Base-by-base conservation (phyloP, 1,284 basidiomycete genomes). In the Schizophyllum amplum region DNA sequence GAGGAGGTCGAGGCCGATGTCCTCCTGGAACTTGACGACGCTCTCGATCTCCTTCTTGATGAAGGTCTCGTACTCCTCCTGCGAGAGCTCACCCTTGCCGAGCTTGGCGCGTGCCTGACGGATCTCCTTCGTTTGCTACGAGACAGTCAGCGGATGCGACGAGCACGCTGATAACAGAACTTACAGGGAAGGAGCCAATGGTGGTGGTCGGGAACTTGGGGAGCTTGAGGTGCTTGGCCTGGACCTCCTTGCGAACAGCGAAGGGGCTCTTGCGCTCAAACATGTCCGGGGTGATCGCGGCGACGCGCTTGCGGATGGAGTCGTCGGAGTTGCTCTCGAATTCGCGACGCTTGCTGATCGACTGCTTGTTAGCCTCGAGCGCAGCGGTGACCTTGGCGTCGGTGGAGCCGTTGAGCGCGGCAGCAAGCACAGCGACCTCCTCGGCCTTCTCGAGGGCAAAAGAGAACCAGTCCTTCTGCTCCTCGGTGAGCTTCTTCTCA, bases 201-300 rank as follows among this genome's bases (percentile, higher is more conserved):
- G 95, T 98, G 64, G 96, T 99, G 65, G 95, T 98, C 60, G 96
- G 94, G 88, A 99, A 99, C 75, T 88, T 90, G 73, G 97, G 97
- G 25, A 99, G 85, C 66, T 90, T 81, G 71, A 98, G 84, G 71
- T 90, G 82, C 76, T 92, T 85, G 73, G 86, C 84, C 80, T 99
- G 97, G 58, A 92, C 82, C 68, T 91, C 88, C 73, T 91, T 86
- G 72, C 97, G 94, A 61, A 79, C 76, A 56, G 89, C 76, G 84
- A 99, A 99, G 66, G 87, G 82, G 72, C 81, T 94, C 83, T 94
- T 89, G 75, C 97, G 93, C 70, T 92, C 79, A 67, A 96, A 85
- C 82, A 88, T 82, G 54, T 93, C 90, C 60, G 87, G 82, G 60
- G 90, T 96, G 77, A 99, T 93, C 65, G 87, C 86, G 66, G 90